A percentile compares a stretch with the other conserved stretches of the same genome.
Evolutionary conservation across 2,329 filamentous ascomycete genomes (phyloP).

Genomic region (Ambrosiella cleistominuta): DNA sequence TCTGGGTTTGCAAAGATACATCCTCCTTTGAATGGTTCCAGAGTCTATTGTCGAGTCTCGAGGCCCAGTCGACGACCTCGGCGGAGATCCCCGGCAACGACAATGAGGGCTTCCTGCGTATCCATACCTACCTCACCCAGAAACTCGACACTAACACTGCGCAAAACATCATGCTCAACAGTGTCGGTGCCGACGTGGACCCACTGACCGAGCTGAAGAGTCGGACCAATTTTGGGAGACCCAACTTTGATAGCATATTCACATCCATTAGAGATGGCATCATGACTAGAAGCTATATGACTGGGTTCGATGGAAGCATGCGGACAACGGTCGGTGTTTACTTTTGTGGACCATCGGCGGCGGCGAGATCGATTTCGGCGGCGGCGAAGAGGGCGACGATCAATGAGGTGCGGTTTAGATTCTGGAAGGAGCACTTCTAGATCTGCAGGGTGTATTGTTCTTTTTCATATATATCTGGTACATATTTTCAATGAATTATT

Average conservation of each 20-base stretch:
- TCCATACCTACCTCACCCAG: slow-evolving; percentile 82
- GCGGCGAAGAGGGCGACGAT: slow-evolving; percentile 61
- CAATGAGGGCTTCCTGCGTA: slow-evolving; percentile 62
- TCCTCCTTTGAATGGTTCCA: slow-evolving; percentile 90
- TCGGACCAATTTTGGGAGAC: slow-evolving; percentile 76
- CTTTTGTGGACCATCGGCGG: slow-evolving; percentile 14
- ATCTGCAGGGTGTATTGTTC: not conserved
- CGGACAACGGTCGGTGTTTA: slow-evolving; percentile 37
- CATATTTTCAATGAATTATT: too few species aligned
- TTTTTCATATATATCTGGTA: too few species aligned
- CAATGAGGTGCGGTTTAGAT: slow-evolving; percentile 76
- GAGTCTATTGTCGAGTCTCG: slow-evolving; percentile 62
- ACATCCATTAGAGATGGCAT: slow-evolving; percentile 64
- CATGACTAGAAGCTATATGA: slow-evolving; percentile 57
- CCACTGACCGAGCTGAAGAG: slow-evolving; percentile 67
- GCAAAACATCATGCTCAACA: slow-evolving; percentile 80
- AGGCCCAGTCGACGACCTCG: slow-evolving; percentile 51
- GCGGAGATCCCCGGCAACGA: slow-evolving; percentile 37
- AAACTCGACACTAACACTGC: slow-evolving; percentile 66
- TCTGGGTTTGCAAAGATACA: slow-evolving; percentile 83
- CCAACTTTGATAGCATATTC: slow-evolving; percentile 62
- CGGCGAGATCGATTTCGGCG: slow-evolving; percentile 65
- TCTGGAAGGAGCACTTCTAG: slow-evolving; percentile 94
- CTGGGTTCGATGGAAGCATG: slow-evolving; percentile 49
- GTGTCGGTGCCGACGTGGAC: slow-evolving; percentile 63